phyloP scores from a whole-genome alignment of 108 stramenopile genomes.

The Seminavis robusta region DNA sequence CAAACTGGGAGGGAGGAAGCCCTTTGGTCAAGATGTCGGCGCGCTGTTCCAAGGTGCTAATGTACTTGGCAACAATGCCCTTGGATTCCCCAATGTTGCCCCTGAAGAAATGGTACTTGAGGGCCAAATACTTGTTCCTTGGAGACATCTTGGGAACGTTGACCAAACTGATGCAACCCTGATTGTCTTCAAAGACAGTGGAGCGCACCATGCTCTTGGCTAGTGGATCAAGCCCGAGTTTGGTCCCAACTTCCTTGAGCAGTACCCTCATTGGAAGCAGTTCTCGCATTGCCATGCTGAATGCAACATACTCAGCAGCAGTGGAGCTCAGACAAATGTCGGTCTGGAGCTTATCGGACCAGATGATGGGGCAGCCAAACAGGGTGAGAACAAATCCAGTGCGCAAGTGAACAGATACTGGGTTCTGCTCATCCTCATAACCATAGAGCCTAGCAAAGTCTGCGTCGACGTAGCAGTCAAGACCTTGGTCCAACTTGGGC shows the following conservation, averaged over 20 bases:
- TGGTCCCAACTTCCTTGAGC: background rate
- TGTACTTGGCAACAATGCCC: too few species aligned
- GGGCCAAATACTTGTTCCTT: too few species aligned
- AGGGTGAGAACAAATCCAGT: constrained; percentile 29
- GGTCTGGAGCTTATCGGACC: constrained; percentile 21
- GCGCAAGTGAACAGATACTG: constrained; percentile 12
- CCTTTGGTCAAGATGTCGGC: too few species aligned
- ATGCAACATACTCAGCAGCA: constrained; percentile 29
- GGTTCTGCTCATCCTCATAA: constrained; percentile 10
- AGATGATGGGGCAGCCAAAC: constrained; percentile 26
- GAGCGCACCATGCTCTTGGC: background rate
- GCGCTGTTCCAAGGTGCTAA: too few species aligned
- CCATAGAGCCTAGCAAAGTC: constrained; percentile 27
- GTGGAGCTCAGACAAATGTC: constrained; percentile 27
- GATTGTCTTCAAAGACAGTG: constrained; percentile 28
- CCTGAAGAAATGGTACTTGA: too few species aligned
- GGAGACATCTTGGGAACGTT: background rate
- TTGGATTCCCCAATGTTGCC: too few species aligned
- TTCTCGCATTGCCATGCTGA: constrained; percentile 10
- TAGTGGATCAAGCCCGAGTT: background rate
- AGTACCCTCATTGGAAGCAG: constrained; percentile 6
- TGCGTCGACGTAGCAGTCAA: constrained; percentile 39
- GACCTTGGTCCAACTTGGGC: constrained; percentile 1
- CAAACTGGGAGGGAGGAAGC: too few species aligned
- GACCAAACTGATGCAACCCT: background rate